Evolutionary conservation across 495 filamentous ascomycete species (phyloP).

Genomic region (Filosporella fistucella): DNA sequence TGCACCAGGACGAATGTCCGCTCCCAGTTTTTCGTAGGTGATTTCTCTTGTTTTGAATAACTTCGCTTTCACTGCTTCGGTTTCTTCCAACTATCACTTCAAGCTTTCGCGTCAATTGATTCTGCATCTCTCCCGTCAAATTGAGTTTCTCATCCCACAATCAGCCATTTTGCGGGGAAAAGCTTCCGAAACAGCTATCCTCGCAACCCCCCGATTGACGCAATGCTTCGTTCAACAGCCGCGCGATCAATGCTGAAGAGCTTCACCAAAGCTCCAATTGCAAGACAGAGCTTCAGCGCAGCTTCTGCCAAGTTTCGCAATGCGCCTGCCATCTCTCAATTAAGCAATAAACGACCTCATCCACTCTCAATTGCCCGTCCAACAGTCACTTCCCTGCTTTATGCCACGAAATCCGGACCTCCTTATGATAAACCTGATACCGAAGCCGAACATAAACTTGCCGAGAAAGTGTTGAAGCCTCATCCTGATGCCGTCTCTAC

Average conservation of each 20-base stretch:
- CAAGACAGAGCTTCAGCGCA: conserved; percentile 20
- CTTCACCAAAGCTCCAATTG: conserved; percentile 21
- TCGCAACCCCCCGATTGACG: conserved; percentile 10
- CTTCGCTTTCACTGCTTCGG: too few relatives aligned
- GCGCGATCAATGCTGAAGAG: conserved; percentile 28
- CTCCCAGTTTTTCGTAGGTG: too few relatives aligned
- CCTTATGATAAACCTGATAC: conserved; percentile 40
- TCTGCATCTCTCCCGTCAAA: too few relatives aligned
- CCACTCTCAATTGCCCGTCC: conserved; percentile 8
- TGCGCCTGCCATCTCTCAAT: conserved; percentile 10
- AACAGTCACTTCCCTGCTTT: conserved; percentile 21
- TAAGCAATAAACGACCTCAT: conserved; percentile 17
- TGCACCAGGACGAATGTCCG: too few relatives aligned
- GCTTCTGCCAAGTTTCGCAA: conserved; percentile 16
- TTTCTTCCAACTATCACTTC: too few relatives aligned
- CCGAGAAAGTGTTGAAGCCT: conserved; percentile 44
- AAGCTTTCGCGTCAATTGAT: too few relatives aligned
- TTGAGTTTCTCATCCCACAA: too few relatives aligned
- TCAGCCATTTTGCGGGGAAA: too few relatives aligned
- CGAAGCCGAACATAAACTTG: conserved; percentile 45
- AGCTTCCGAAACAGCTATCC: too few relatives aligned
- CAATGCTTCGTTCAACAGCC: conserved; percentile 33
- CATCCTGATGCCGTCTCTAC: conserved; percentile 54
- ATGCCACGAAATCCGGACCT: conserved; percentile 20
- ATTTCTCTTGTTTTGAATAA: too few relatives aligned